A percentile compares a stretch with the other conserved stretches of the same genome.
These are phyloP conservation scores for Ophiosphaerella narmari DNA, from an alignment of 2,329 filamentous ascomycete genomes.

Conservation along the genomic window DNA sequence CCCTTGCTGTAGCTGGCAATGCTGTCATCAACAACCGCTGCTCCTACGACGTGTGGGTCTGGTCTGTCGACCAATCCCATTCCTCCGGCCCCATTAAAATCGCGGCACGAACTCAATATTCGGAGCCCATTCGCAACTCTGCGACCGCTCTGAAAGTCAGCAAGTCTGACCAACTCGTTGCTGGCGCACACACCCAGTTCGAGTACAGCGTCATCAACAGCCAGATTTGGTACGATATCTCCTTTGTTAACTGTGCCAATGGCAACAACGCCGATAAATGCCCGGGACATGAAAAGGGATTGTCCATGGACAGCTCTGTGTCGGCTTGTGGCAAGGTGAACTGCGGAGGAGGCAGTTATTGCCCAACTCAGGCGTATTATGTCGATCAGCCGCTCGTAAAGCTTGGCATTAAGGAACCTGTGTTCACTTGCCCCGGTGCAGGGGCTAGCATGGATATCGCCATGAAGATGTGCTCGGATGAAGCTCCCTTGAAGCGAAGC, in stretches of 20 bases:
- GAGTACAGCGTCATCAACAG: slow-evolving; percentile 28
- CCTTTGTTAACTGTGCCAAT: slow-evolving; percentile 33
- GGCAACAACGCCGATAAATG: slow-evolving; percentile 23
- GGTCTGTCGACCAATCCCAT: slow-evolving; percentile 20
- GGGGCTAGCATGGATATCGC: slow-evolving; percentile 24
- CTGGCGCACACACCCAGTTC: slow-evolving; percentile 31
- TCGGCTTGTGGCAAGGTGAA: slow-evolving; percentile 14
- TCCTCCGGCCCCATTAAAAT: slow-evolving; percentile 14
- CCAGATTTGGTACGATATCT: slow-evolving; percentile 34
- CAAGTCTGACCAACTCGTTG: slow-evolving; percentile 23
- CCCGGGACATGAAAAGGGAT: slow-evolving; percentile 27
- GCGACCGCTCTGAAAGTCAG: slow-evolving; percentile 30
- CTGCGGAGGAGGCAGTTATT: slow-evolving; percentile 27
- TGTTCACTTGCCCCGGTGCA: slow-evolving; percentile 23
- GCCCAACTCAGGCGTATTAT: slow-evolving; percentile 31
- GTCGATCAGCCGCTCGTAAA: slow-evolving; percentile 26
- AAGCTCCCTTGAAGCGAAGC: slow-evolving; percentile 26
- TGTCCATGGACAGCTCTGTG: slow-evolving; percentile 21
- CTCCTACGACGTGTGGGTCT: slow-evolving; percentile 32
- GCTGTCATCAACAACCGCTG: slow-evolving; percentile 32
- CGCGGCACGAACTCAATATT: slow-evolving; percentile 22
- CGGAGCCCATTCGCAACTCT: slow-evolving; percentile 22
- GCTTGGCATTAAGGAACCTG: slow-evolving; percentile 27
- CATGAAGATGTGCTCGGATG: slow-evolving; percentile 28
- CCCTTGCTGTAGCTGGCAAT: slow-evolving; percentile 25